A percentile compares a stretch with the other conserved stretches of the same genome.
Evolutionary conservation across 495 filamentous ascomycete genomes (phyloP).

Genomic region (Penicillium lagena): DNA sequence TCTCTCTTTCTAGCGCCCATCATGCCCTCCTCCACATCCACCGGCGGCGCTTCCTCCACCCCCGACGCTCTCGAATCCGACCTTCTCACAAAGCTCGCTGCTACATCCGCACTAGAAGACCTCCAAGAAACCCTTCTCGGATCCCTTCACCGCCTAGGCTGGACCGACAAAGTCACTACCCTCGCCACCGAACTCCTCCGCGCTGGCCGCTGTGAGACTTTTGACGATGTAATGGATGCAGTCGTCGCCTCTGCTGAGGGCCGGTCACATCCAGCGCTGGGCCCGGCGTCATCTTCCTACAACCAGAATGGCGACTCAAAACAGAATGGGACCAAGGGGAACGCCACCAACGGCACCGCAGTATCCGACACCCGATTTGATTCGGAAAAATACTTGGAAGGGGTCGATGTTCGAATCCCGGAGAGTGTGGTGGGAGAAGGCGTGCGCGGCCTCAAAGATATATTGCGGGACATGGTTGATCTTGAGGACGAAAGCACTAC

Average conservation of each 20-base stretch:
- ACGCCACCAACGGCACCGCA: slow-evolving; percentile 9
- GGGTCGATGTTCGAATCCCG: slow-evolving; percentile 37
- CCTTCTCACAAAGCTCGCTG: slow-evolving; percentile 35
- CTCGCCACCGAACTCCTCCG: slow-evolving; percentile 38
- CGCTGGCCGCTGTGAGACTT: slow-evolving; percentile 40
- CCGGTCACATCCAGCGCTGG: slow-evolving; percentile 23
- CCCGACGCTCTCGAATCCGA: slow-evolving; percentile 39
- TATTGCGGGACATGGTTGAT: slow-evolving; percentile 42
- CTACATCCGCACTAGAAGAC: slow-evolving; percentile 37
- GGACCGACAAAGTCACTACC: slow-evolving; percentile 36
- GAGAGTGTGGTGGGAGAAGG: slow-evolving; percentile 38
- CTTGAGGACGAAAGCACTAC: slow-evolving; percentile 33
- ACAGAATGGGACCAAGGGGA: not conserved
- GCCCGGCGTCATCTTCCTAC: slow-evolving; percentile 3
- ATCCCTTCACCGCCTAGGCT: slow-evolving; percentile 35
- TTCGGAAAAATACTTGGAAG: slow-evolving; percentile 25
- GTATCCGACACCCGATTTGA: slow-evolving; percentile 4
- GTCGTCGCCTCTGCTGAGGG: slow-evolving; percentile 38
- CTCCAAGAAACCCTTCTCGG: slow-evolving; percentile 36
- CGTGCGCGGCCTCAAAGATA: slow-evolving; percentile 39
- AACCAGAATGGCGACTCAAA: slow-evolving; percentile 10
- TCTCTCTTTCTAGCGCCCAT: not conserved
- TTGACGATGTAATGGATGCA: slow-evolving; percentile 40
- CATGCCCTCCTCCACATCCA: slow-evolving; percentile 23
- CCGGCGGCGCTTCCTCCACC: slow-evolving; percentile 13